These are phyloP conservation scores for Piper longum DNA, from an alignment of 164 flowering plant species.

Conservation along the genomic window DNA sequence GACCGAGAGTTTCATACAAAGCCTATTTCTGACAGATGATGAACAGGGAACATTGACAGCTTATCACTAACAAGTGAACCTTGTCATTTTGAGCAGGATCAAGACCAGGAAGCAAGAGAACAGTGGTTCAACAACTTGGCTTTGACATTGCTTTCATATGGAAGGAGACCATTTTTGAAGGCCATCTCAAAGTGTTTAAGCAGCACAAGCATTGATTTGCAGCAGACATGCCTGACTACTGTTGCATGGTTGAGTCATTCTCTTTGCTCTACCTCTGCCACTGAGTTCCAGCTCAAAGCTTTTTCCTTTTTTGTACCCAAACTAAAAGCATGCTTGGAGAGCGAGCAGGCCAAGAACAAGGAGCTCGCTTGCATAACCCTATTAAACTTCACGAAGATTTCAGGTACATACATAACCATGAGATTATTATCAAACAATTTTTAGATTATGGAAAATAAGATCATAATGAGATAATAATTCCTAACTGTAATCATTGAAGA, in stretches of 20 bases:
- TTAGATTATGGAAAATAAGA: not conserved
- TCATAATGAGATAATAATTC: not conserved
- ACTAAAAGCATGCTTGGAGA: slow-evolving; percentile 32
- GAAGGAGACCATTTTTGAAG: slow-evolving; percentile 34
- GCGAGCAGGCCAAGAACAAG: slow-evolving; percentile 28
- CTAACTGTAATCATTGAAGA: not conserved
- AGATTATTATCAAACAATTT: not conserved
- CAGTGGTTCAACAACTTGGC: slow-evolving; percentile 39
- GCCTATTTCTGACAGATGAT: not conserved
- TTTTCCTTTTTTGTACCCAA: slow-evolving; percentile 36
- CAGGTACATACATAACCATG: slow-evolving; percentile 26
- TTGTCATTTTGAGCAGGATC: slow-evolving; percentile 29
- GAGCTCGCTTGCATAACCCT: slow-evolving; percentile 49
- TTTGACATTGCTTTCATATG: slow-evolving; percentile 30
- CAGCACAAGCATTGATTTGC: slow-evolving; percentile 25
- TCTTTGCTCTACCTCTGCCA: slow-evolving; percentile 28
- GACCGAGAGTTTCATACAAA: not conserved
- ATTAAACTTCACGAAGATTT: slow-evolving; percentile 43
- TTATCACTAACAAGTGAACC: not conserved
- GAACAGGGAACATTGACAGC: too few species aligned
- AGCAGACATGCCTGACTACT: slow-evolving; percentile 32
- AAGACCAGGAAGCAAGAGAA: slow-evolving; percentile 29
- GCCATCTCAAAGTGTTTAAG: slow-evolving; percentile 37
- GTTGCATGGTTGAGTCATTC: slow-evolving; percentile 52
- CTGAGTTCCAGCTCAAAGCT: slow-evolving; percentile 36